Percentiles rank a stretch among this genome's conserved stretches.
These are phyloP conservation scores for Rhynchosporium graminicola DNA, from an alignment of 2,329 filamentous ascomycete genomes.

Conservation along the genomic window DNA sequence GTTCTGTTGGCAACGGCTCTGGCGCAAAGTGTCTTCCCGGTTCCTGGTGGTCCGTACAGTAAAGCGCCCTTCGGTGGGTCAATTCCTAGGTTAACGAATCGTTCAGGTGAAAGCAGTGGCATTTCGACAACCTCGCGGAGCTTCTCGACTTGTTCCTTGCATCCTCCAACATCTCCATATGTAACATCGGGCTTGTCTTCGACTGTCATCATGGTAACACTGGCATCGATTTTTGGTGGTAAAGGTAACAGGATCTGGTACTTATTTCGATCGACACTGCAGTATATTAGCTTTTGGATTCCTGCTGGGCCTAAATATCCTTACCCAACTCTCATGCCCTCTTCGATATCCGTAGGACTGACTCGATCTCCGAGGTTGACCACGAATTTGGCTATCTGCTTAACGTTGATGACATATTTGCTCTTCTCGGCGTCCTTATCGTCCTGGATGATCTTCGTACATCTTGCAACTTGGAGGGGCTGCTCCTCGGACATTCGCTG, in stretches of 20 bases:
- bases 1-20: slow-evolving; percentile 97
- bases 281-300: slow-evolving; percentile 27
- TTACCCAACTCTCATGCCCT: slow-evolving; percentile 94
- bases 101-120: slow-evolving; percentile 92
- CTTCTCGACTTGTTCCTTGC: slow-evolving; percentile 99
- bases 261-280: slow-evolving; percentile 90
- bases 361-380: slow-evolving; percentile 97
- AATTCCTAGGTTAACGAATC: slow-evolving; percentile 98
- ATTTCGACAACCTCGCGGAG: slow-evolving; percentile 98
- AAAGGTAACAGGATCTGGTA: slow-evolving; percentile 97
- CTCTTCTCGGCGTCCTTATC: slow-evolving; percentile 96
- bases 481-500: slow-evolving; percentile 99
- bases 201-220: slow-evolving; percentile 99
- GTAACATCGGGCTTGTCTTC: slow-evolving; percentile 99
- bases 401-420: slow-evolving; percentile 99
- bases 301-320: slow-evolving; percentile 32
- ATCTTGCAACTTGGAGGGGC: slow-evolving; percentile 92
- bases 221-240: slow-evolving; percentile 97
- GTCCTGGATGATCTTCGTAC: slow-evolving; percentile 98
- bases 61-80: slow-evolving; percentile 97
- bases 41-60: slow-evolving; percentile 94
- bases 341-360: slow-evolving; percentile 97
- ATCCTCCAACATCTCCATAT: slow-evolving; percentile 97
- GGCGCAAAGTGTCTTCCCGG: slow-evolving; percentile 98
- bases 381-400: slow-evolving; percentile 99